Base-by-base conservation (phyloP, 208 protist species). In the Acanthamoeba lugdunensis region DNA sequence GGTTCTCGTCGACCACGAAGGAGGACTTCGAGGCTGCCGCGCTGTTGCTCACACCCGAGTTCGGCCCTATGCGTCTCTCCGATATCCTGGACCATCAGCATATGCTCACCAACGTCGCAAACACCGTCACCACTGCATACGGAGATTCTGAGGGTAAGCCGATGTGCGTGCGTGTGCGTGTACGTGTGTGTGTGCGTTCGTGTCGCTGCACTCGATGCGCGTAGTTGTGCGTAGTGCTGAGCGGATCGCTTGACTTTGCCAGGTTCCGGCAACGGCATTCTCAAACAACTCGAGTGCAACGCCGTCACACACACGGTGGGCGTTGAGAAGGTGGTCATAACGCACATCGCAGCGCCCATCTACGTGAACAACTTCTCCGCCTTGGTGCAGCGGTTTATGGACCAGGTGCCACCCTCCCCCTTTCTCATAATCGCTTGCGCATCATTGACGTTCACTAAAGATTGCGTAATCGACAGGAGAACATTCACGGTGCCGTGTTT, bases 361-460 rank as follows among this genome's bases (percentile, higher is more conserved):
- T 93, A 93, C 25, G 45, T 84, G 16, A 93, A 82, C 41, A 82
- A 93, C 89, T 93, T 93, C 41, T 93, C 89, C 5, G 13, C 85
- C 23, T 54, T 90, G 58, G 85, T 90, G 23, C 85, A 90, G n/a
- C 52, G 85, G 7, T 90, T 75, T 37, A 90, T 90, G 85, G 85
- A 90, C 63, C 63, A 67, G 63, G 85, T 90, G 30, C 3, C 0
- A 71, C 30, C 23, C 69, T 33, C 25, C 48, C 48, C 67, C 23
- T 73, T 21, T 33, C 30, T 25, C 4, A 11, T 28, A 30, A 1
- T 41, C 67, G 33, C n/a, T 84, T 9, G 4, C 16, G 3, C 28
- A 13, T 37, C 45, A 21, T 28, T 52, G 41, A 56, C 48, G 9
- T n/a, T 50, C 2, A 50, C 30, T 52, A 41, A 54, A 33, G 45